phyloP scores from a whole-genome alignment of 805 yeast species.

The Metahyphopichia silvanorum region DNA sequence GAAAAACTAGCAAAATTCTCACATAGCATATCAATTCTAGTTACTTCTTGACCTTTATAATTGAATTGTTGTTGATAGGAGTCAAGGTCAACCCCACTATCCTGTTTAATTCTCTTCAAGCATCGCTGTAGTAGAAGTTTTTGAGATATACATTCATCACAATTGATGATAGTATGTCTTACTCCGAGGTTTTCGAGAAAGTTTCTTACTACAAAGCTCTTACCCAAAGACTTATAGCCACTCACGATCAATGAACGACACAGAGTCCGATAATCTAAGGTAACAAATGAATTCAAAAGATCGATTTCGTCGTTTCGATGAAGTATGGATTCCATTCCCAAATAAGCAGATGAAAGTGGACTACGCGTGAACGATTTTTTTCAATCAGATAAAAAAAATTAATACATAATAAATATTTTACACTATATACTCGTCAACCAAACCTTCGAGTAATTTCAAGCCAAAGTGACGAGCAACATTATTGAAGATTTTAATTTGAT shows the following conservation, averaged over 20 bases:
- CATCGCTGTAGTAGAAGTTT: slow-evolving; percentile 41
- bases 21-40: slow-evolving; percentile 28
- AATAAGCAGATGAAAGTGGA: no score
- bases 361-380: no score
- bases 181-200: slow-evolving; percentile 27
- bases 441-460: slow-evolving; percentile 49
- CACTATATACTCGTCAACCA: slow-evolving; percentile 21
- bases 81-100: slow-evolving; percentile 28
- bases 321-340: no score
- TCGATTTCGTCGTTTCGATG: slow-evolving; percentile 33
- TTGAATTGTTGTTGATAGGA: slow-evolving; percentile 15
- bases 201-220: slow-evolving; percentile 33
- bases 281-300: slow-evolving; percentile 32
- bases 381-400: background rate
- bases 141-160: slow-evolving; percentile 44
- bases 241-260: slow-evolving; percentile 41
- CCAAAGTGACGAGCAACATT: slow-evolving; percentile 61
- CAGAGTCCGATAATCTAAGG: slow-evolving; percentile 21
- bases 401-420: background rate
- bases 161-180: slow-evolving; percentile 29
- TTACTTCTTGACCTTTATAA: slow-evolving; percentile 22
- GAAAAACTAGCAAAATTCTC: slow-evolving; percentile 41
- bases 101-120: slow-evolving; percentile 32
- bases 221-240: slow-evolving; percentile 50
- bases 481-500: slow-evolving; percentile 46